phyloP scores from a whole-genome alignment of 345 rosid species.

The Lepidium aucheri region DNA sequence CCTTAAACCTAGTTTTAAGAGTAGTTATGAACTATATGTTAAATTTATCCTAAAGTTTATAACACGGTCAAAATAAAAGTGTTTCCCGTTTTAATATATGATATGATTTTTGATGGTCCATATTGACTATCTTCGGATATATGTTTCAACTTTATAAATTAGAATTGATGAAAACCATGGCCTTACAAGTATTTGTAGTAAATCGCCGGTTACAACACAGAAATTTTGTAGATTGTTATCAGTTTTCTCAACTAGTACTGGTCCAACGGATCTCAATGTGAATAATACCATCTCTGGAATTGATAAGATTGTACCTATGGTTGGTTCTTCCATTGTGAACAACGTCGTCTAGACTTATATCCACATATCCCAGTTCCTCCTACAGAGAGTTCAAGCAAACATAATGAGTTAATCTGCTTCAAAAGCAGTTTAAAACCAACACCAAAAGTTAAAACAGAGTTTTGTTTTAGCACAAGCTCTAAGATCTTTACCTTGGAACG shows the following conservation, averaged over 20 bases:
- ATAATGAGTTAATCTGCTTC: background rate
- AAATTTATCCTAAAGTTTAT: too few relatives aligned
- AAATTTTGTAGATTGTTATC: background rate
- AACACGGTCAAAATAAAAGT: too few relatives aligned
- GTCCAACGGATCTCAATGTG: conserved; percentile 69
- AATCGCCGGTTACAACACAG: too few relatives aligned
- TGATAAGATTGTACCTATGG: conserved; percentile 61
- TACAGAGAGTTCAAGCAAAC: conserved; percentile 13
- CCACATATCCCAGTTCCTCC: conserved; percentile 68
- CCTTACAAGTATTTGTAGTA: too few relatives aligned
- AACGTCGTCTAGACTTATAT: conserved; percentile 65
- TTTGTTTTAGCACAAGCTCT: background rate
- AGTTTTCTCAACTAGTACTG: conserved; percentile 24
- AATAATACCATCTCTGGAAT: conserved; percentile 67
- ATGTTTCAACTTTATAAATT: too few relatives aligned
- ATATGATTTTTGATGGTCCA: too few relatives aligned
- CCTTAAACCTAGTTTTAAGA: too few relatives aligned
- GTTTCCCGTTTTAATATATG: too few relatives aligned
- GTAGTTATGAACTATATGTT: too few relatives aligned
- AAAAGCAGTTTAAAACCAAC: background rate
- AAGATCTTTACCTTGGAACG: conserved; percentile 45
- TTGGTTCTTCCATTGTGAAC: conserved; percentile 73
- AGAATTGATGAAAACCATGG: too few relatives aligned
- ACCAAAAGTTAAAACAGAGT: background rate
- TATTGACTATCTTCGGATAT: too few relatives aligned